Evolutionary conservation across 441 rosid species (phyloP), one percentile per base, ranked within the genome.

Genomic region (Eruca vesicaria): DNA sequence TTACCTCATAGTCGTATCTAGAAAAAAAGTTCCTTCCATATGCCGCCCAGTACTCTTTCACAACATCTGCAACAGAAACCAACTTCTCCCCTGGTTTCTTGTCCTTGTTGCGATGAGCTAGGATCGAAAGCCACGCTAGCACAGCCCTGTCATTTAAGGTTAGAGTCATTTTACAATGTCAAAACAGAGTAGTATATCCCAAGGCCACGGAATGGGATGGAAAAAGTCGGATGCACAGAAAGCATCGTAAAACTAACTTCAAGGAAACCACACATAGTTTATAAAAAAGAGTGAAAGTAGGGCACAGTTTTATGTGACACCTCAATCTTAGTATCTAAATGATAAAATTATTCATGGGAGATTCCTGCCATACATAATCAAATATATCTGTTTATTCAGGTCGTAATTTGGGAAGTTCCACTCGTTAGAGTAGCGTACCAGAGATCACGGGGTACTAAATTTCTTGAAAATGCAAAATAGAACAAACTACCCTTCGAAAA

Each of bases 21-120:
- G 97, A 93, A 78, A 96, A 90, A 84, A 88, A 88, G 79, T 91
- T 93, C 80, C 99, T 89, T 73, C 98, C 99, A 72, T 89, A 93
- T 29, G 86, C 90, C 41, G 87, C 97, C 99, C 97, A 93, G 78
- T 93, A 95, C 79, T 87, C 94, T 81, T 89, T 89, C 80, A 86
- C 95, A 77, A 96, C 86, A 81, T 90, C 96, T 67, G 98, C 79
- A 66, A 91, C 96, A 75, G 94, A 88, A 36, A 89, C 76, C 77
- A 96, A 82, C 77, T 86, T 86, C 64, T 91, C 97, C 79, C 90
- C 97, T 8, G 86, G 84, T 82, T 88, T 85, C 81, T 81, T 90
- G 83, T 89, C 96, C 80, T 87, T 90, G 88, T 93, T 93, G 82
- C 72, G 84, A 81, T 86, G 76, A 15, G 98, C 98, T 63, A 96